Conservation (phyloP, 176 grass and related monocot species). For the Oryza rufipogon region DNA sequence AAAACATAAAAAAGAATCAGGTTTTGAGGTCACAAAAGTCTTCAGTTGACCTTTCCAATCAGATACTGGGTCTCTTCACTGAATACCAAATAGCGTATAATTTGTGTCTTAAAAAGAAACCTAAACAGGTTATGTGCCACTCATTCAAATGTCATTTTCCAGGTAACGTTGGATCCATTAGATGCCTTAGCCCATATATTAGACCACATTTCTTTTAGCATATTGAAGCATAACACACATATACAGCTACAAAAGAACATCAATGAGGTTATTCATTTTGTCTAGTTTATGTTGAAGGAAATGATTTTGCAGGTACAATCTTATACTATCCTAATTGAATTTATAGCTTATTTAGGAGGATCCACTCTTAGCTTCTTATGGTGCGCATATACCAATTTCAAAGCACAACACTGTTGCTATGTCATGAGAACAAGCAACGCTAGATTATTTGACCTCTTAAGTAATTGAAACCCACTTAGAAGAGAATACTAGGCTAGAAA, state of each 20-base stretch:
- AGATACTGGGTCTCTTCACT: conserved; percentile 14
- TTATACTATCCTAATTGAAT: neutral
- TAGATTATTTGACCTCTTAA: neutral
- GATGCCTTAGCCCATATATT: neutral
- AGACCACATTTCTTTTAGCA: neutral
- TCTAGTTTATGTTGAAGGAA: neutral
- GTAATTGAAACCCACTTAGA: neutral
- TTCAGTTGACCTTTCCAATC: conserved; percentile 13
- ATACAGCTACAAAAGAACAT: neutral
- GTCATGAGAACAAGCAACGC: neutral
- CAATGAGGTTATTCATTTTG: neutral
- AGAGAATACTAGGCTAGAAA: neutral
- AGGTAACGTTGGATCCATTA: neutral
- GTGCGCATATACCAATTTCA: neutral
- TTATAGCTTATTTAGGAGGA: neutral
- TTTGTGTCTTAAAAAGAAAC: neutral
- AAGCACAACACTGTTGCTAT: neutral
- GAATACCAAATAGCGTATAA: neutral
- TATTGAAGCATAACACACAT: neutral
- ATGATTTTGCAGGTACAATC: neutral
- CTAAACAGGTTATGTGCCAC: neutral
- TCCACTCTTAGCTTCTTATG: neutral
- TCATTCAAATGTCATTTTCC: neutral
- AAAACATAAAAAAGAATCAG: neutral
- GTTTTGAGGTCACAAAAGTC: neutral